Percentiles rank a stretch among this genome's conserved stretches.
phyloP scores from a whole-genome alignment of 495 filamentous ascomycete genomes.

The Staphylotrichum tortipilum region DNA sequence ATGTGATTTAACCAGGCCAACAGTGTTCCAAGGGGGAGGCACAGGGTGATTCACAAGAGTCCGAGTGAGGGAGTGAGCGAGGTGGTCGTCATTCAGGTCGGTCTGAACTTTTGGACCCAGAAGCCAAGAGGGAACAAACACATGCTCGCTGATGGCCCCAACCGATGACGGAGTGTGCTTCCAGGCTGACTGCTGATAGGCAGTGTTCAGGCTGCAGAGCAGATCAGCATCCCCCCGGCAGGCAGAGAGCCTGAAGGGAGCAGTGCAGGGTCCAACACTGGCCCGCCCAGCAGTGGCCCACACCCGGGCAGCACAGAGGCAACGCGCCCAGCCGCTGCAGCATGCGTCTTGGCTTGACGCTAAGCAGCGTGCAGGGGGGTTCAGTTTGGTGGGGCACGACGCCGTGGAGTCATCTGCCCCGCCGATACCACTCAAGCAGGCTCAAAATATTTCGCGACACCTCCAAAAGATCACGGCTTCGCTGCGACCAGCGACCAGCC shows the following conservation, averaged over 20 bases:
- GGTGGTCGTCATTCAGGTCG: conserved; percentile 5
- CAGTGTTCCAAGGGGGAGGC: neutral
- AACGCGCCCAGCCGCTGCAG: no score
- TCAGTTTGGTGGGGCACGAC: conserved; percentile 15
- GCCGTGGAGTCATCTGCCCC: conserved; percentile 12
- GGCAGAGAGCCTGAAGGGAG: no score
- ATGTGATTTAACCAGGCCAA: neutral
- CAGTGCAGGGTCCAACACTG: no score
- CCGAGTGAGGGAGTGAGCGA: no score
- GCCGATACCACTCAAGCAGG: no score
- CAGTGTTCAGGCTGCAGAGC: neutral
- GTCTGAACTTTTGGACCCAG: neutral
- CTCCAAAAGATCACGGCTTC: neutral
- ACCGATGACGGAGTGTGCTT: conserved; percentile 13
- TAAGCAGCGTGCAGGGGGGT: neutral
- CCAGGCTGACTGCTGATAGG: conserved; percentile 10
- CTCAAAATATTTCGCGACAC: conserved; percentile 6
- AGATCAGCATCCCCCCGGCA: no score
- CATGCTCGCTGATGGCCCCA: conserved; percentile 1
- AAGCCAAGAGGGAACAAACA: neutral
- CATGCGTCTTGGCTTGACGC: neutral
- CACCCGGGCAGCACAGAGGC: no score
- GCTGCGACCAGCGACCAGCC: neutral
- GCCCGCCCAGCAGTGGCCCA: no score
- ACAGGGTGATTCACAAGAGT: neutral